Base-by-base conservation (phyloP, 1,284 basidiomycete species). In the Malassezia nana region DNA sequence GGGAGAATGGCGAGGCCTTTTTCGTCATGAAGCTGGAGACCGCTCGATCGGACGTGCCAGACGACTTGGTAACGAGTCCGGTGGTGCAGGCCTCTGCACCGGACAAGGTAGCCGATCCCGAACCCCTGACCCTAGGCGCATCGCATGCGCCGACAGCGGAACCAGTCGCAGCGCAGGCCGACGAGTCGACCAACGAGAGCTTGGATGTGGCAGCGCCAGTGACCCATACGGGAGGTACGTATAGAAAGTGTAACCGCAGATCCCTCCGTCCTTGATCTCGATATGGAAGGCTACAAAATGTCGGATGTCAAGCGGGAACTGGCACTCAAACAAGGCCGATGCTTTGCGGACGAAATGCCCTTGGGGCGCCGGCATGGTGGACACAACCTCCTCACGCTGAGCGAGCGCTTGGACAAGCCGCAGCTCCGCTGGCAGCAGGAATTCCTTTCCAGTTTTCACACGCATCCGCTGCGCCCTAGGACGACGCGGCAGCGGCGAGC, bases 1-100 rank as follows among this genome's bases (percentile, higher is more conserved):
- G 90, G 39, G 92, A 98, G 58, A 88, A 91, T 1, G 94, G 94
- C 16, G 94, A 99, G 77, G 94, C 92, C 0, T 98, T 98, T 79
- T 98, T 98, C 69, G 87, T 99, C 33, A 88, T 98, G 64, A 91
- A 99, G 76, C 95, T 92, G 1, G 89, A 94, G 41, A 66, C 63
- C 15, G 55, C 58, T 6, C 46, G 46, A 5, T 49, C 55, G 20
- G 87, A 91, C 59, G 84, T 98, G 29, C 92, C 94, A 1, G 86
- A 83, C 42, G 87, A 91, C 68, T 81, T 99, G 55, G 85, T 92
- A 63, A 99, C 94, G 0, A 89, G 86, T 76, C 94, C 94, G 20
- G 64, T 75, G 25, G 44, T 62, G 51, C 45, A 48, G 12, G 43
- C 40, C 12, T 33, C 29, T 6, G 38, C 39, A 8, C 4, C 41